These are phyloP conservation scores for Claviceps maximensis DNA, from an alignment of 2,329 filamentous ascomycete genomes.

Conservation along the genomic window DNA sequence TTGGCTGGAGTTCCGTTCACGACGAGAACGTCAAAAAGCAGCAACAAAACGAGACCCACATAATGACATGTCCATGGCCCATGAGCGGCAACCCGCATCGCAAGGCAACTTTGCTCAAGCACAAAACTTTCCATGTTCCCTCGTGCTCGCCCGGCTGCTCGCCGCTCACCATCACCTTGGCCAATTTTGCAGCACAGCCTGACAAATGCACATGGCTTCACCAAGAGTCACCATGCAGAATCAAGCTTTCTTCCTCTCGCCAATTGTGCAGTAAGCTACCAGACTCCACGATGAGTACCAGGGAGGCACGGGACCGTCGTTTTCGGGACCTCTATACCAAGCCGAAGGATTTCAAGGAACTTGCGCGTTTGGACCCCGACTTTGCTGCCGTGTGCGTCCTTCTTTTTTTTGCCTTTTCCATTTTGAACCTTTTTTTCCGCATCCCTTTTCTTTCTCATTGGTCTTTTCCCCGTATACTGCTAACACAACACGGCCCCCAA, in stretches of 20 bases:
- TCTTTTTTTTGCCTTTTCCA: neutral
- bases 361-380: conserved; percentile 26
- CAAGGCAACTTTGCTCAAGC: no score
- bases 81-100: no score
- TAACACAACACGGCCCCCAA: no score
- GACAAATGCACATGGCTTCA: neutral
- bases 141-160: no score
- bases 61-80: neutral
- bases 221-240: neutral
- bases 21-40: neutral
- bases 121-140: neutral
- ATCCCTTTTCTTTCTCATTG: neutral
- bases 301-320: conserved; percentile 13
- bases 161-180: neutral
- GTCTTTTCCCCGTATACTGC: no score
- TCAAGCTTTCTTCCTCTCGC: neutral
- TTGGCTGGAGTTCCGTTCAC: no score
- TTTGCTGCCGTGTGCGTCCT: conserved; percentile 28
- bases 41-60: neutral
- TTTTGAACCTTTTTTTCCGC: neutral
- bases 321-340: conserved; percentile 28
- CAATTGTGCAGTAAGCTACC: neutral
- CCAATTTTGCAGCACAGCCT: neutral
- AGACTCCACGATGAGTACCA: neutral
- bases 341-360: conserved; percentile 29